A percentile compares a stretch with the other conserved stretches of the same genome.
These are phyloP conservation scores for Hortaea sp. DNA, from an alignment of 2,329 filamentous ascomycete species.

Conservation along the genomic window DNA sequence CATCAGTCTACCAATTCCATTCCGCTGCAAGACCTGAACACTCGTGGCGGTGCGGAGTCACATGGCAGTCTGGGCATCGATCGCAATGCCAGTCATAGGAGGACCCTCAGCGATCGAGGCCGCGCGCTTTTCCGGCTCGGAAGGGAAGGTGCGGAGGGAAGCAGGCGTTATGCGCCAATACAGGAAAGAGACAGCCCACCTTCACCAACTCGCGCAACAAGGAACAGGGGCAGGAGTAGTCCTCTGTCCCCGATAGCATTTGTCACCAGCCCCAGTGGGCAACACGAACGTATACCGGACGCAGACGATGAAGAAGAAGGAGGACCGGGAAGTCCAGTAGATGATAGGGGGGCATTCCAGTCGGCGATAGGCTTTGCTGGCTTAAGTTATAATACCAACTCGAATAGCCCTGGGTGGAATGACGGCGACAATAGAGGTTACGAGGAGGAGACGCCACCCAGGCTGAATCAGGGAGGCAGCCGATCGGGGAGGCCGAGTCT, in stretches of 20 bases:
- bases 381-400: conserved; percentile 33
- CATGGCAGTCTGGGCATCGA: conserved; percentile 21
- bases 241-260: conserved; percentile 29
- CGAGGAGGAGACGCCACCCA: conserved; percentile 11
- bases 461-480: conserved; percentile 3
- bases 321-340: conserved; percentile 31
- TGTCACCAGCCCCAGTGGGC: conserved; percentile 28
- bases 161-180: conserved; percentile 40
- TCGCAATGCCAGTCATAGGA: conserved; percentile 26
- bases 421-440: conserved; percentile 7
- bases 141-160: conserved; percentile 19
- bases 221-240: conserved; percentile 37
- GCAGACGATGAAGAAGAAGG: conserved; percentile 27
- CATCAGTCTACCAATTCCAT: conserved; percentile 44
- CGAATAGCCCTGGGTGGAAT: conserved; percentile 10
- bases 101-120: conserved; percentile 40
- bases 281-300: conserved; percentile 19
- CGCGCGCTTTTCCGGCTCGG: conserved; percentile 35
- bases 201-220: not conserved
- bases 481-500: conserved; percentile 15
- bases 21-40: conserved; percentile 51
- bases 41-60: conserved; percentile 16
- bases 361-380: conserved; percentile 39
- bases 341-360: conserved; percentile 38
- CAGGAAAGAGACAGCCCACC: conserved; percentile 18